phyloP scores from a whole-genome alignment of 2,329 filamentous ascomycete genomes.

The Paraconiothyrium sp. region DNA sequence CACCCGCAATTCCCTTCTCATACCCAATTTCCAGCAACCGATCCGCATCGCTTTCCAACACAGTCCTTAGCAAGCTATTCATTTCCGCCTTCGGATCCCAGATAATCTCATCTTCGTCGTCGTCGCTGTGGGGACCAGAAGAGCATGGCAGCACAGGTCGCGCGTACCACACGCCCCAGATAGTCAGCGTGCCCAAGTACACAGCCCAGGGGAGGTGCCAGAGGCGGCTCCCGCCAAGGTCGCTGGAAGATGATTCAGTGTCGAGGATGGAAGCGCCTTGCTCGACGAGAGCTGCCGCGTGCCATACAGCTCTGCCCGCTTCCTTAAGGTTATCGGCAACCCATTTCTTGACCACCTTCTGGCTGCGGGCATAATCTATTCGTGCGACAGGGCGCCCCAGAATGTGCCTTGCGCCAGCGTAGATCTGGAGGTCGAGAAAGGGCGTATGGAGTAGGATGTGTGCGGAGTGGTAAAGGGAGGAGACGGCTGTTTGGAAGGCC shows the following conservation, averaged over 20 bases:
- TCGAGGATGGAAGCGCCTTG: constrained; percentile 61
- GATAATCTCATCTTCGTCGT: constrained; percentile 57
- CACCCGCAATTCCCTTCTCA: constrained; percentile 43
- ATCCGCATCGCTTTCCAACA: constrained; percentile 52
- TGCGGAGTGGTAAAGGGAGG: constrained; percentile 68
- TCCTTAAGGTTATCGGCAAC: constrained; percentile 41
- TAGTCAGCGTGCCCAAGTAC: constrained; percentile 66
- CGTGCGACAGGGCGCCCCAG: constrained; percentile 64
- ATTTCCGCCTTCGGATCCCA: constrained; percentile 63
- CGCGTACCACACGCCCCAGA: constrained; percentile 67
- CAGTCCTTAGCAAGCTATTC: constrained; percentile 53
- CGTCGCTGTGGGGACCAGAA: not conserved
- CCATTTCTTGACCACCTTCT: constrained; percentile 64
- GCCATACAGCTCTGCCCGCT: constrained; percentile 61
- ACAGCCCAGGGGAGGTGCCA: constrained; percentile 72
- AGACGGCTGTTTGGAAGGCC: constrained; percentile 60
- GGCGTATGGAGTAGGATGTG: constrained; percentile 67
- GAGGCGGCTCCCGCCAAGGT: constrained; percentile 61
- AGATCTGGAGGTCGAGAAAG: constrained; percentile 70
- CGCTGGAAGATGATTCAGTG: constrained; percentile 30
- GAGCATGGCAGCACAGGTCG: constrained; percentile 25
- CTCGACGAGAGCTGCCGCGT: constrained; percentile 63
- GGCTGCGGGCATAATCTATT: constrained; percentile 61
- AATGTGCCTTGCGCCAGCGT: constrained; percentile 68
- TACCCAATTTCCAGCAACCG: constrained; percentile 39